phyloP scores from a whole-genome alignment of 1,284 basidiomycete species.

The Cutaneotrichosporon spelunceum region DNA sequence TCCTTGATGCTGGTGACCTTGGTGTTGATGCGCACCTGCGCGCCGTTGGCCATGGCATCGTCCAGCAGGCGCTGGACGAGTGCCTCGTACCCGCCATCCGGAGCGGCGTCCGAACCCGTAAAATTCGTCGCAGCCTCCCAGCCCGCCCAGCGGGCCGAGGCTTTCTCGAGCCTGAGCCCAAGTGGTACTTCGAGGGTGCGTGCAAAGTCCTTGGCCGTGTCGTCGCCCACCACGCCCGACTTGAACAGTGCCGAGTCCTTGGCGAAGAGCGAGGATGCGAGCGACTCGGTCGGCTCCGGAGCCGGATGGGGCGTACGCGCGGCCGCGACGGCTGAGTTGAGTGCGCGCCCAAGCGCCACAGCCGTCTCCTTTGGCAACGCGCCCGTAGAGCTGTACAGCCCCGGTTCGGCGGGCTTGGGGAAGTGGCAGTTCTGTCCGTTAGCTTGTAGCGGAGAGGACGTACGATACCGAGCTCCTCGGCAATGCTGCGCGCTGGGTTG shows the following conservation, averaged over 20 bases:
- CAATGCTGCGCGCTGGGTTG: conserved; percentile 51
- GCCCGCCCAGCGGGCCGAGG: conserved; percentile 48
- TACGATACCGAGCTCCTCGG: conserved; percentile 50
- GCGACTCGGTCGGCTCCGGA: conserved; percentile 29
- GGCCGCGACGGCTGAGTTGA: conserved; percentile 38
- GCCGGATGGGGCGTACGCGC: conserved; percentile 39
- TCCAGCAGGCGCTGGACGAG: conserved; percentile 49
- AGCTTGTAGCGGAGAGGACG: conserved; percentile 17
- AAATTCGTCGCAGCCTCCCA: conserved; percentile 51
- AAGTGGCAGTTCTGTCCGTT: conserved; percentile 36
- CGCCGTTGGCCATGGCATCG: conserved; percentile 45
- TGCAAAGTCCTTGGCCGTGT: conserved; percentile 40
- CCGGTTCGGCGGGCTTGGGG: conserved; percentile 40
- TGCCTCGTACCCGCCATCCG: conserved; percentile 55
- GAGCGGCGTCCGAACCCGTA: conserved; percentile 55
- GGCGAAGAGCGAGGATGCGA: conserved; percentile 48
- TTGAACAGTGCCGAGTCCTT: conserved; percentile 38
- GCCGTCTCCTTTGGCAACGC: conserved; percentile 27
- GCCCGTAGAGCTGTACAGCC: conserved; percentile 45
- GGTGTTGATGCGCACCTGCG: conserved; percentile 42
- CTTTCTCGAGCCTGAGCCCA: conserved; percentile 53
- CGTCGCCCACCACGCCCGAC: conserved; percentile 1
- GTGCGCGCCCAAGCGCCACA: conserved; percentile 29
- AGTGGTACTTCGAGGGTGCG: conserved; percentile 54
- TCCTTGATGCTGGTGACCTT: conserved; percentile 32